These are phyloP conservation scores for Pouteria glomerata DNA, from an alignment of 148 eudicot species.

Conservation along the genomic window DNA sequence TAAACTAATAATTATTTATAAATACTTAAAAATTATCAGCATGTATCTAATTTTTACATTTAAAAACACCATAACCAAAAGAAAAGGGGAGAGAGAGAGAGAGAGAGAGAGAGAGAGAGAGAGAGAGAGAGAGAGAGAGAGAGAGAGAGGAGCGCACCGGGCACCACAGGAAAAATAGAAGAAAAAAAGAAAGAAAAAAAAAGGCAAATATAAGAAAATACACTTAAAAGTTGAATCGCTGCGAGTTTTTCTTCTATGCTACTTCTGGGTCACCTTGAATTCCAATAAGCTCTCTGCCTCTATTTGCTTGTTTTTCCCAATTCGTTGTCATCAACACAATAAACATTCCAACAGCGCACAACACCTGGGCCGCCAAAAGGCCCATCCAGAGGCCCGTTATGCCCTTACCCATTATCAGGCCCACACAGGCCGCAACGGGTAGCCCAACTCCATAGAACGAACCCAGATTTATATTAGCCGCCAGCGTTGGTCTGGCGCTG, in stretches of 20 bases:
- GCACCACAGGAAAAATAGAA: background rate
- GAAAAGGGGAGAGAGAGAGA: too few relatives aligned
- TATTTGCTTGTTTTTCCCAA: conserved; percentile 11
- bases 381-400: conserved; percentile 18
- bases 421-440: conserved; percentile 12
- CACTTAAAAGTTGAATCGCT: background rate
- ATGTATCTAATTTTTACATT: too few relatives aligned
- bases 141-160: background rate
- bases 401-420: conserved; percentile 12
- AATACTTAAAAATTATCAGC: too few relatives aligned
- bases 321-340: conserved; percentile 23
- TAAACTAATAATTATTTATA: too few relatives aligned
- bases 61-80: too few relatives aligned
- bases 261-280: background rate
- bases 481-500: conserved; percentile 54
- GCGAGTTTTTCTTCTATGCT: background rate
- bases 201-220: background rate
- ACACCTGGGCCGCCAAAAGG: conserved; percentile 16
- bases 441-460: conserved; percentile 53
- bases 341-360: conserved; percentile 13
- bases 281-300: conserved; percentile 22
- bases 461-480: conserved; percentile 50
- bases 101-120: too few relatives aligned
- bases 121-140: too few relatives aligned
- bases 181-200: background rate